These are phyloP conservation scores for Capronia americana DNA, from an alignment of 2,329 filamentous ascomycete species.

Conservation along the genomic window DNA sequence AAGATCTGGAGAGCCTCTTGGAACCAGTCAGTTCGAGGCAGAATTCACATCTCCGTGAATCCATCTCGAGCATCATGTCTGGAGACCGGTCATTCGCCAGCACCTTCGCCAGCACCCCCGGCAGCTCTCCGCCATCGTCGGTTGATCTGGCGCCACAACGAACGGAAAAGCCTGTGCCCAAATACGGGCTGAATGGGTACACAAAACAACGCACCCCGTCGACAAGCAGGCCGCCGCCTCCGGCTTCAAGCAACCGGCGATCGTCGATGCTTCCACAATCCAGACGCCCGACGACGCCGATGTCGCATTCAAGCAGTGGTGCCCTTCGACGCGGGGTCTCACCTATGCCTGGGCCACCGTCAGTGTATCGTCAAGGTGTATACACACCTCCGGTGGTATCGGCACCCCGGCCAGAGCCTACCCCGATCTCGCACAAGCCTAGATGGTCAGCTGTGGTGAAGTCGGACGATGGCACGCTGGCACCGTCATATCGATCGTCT, in stretches of 20 bases:
- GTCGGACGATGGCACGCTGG: conserved; percentile 54
- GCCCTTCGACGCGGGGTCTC: conserved; percentile 34
- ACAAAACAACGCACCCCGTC: conserved; percentile 48
- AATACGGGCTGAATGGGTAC: conserved; percentile 40
- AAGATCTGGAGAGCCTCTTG: conserved; percentile 74
- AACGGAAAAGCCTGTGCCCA: conserved; percentile 58
- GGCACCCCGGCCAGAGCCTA: conserved; percentile 52
- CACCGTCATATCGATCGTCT: conserved; percentile 36
- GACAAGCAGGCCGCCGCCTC: conserved; percentile 43
- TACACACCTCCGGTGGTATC: conserved; percentile 50
- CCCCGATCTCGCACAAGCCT: conserved; percentile 63
- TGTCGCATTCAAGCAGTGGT: conserved; percentile 32
- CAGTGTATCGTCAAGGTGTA: conserved; percentile 40
- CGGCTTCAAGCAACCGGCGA: conserved; percentile 35
- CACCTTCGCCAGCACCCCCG: conserved; percentile 72
- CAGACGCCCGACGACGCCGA: conserved; percentile 37
- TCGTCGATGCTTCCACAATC: conserved; percentile 34
- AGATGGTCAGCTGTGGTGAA: conserved; percentile 76
- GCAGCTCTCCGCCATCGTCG: conserved; percentile 73
- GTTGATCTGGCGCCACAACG: conserved; percentile 62
- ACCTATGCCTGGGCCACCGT: conserved; percentile 38
- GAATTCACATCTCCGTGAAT: conserved; percentile 83
- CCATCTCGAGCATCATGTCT: conserved; percentile 88
- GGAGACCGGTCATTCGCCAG: conserved; percentile 73
- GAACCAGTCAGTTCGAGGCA: conserved; percentile 70